Percentiles rank a stretch among this genome's conserved stretches.
phyloP scores from a whole-genome alignment of 1,284 basidiomycete genomes.

The Cryptococcus sp. region DNA sequence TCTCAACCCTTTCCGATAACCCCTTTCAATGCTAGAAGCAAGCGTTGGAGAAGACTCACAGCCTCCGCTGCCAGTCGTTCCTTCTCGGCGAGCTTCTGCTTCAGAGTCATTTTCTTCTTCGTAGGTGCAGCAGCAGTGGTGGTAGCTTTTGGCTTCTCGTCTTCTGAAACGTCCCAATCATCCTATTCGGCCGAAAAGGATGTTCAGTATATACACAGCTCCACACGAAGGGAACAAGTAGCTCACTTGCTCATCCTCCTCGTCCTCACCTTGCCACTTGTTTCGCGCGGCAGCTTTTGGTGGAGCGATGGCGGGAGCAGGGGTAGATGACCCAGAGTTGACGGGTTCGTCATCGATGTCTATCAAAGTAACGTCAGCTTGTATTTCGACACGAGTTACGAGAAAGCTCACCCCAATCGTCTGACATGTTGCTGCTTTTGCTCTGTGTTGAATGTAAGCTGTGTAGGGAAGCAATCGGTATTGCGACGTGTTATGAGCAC shows the following conservation, averaged over 20 bases:
- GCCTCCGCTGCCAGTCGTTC: slow-evolving; percentile 60
- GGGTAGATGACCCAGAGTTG: slow-evolving; percentile 52
- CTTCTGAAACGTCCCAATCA: slow-evolving; percentile 90
- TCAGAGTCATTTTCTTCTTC: slow-evolving; percentile 87
- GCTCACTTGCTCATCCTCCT: slow-evolving; percentile 63
- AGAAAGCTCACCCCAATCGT: slow-evolving; percentile 45
- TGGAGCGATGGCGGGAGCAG: slow-evolving; percentile 44
- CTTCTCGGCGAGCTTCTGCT: slow-evolving; percentile 85
- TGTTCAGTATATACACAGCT: neutral
- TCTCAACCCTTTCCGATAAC: neutral
- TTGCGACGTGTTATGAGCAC: too few species aligned
- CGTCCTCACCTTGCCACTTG: slow-evolving; percentile 81
- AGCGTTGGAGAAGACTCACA: slow-evolving; percentile 20
- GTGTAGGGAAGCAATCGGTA: neutral
- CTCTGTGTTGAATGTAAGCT: neutral
- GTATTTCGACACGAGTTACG: neutral
- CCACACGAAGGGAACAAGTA: slow-evolving; percentile 7
- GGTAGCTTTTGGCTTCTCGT: slow-evolving; percentile 61
- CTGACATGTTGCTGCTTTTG: slow-evolving; percentile 37
- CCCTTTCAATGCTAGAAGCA: neutral
- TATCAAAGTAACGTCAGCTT: slow-evolving; percentile 13
- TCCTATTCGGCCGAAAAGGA: slow-evolving; percentile 59
- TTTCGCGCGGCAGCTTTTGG: slow-evolving; percentile 57
- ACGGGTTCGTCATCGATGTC: slow-evolving; percentile 58
- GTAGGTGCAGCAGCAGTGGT: slow-evolving; percentile 68